phyloP scores from a whole-genome alignment of 1,139 yeast genomes.

The Taphrina pruni region DNA sequence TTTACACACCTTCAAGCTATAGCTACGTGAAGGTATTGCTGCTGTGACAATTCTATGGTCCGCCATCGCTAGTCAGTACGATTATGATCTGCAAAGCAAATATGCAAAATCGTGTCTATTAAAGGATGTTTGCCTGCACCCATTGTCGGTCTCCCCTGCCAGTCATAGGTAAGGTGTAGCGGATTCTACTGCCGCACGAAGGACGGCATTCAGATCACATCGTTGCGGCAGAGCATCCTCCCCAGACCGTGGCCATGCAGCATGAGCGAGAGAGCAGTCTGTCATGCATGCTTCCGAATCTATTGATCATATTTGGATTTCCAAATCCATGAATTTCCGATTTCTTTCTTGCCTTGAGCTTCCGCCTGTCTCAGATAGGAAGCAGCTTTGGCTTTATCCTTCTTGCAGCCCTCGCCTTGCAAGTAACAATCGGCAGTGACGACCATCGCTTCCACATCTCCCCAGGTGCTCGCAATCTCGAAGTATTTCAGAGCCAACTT shows the following conservation, averaged over 20 bases:
- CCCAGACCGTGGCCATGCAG: not conserved
- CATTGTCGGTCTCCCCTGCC: no score
- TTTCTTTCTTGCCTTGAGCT: conserved; percentile 65
- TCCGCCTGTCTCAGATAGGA: conserved; percentile 74
- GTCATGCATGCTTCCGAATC: not conserved
- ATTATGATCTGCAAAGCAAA: not conserved
- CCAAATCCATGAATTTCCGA: conserved; percentile 80
- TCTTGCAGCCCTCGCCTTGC: conserved; percentile 62
- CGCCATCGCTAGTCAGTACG: not conserved
- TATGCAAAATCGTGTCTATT: no score
- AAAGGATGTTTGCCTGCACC: no score
- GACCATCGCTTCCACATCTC: conserved; percentile 71
- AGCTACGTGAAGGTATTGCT: not conserved
- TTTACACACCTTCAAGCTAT: not conserved
- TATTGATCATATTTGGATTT: conserved; percentile 64
- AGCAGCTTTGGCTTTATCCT: conserved; percentile 69
- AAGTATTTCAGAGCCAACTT: conserved; percentile 63
- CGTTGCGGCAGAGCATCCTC: not conserved
- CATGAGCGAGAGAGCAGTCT: no score
- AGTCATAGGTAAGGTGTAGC: no score
- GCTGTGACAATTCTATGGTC: not conserved
- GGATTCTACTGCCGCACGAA: no score
- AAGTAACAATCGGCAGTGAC: conserved; percentile 75
- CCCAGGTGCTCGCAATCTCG: conserved; percentile 72
- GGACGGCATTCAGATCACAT: not conserved